Evolutionary conservation across 441 rosid genomes (phyloP).

Genomic region (Geranium incanum): DNA sequence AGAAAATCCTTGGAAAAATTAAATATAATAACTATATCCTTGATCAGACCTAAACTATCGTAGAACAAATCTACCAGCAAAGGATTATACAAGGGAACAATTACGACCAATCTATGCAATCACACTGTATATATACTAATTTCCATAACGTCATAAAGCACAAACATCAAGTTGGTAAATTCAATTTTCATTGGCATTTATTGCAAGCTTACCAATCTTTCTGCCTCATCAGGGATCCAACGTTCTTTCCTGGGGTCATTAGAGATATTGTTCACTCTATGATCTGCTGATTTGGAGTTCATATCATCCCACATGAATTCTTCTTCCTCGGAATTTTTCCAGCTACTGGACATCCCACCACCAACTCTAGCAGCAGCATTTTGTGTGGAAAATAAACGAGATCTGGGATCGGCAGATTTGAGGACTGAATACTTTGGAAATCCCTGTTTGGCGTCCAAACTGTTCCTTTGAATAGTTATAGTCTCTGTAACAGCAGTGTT

Average conservation of each 20-base stretch:
- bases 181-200: conserved; percentile 8
- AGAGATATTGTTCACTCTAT: conserved; percentile 39
- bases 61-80: not conserved
- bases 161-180: conserved; percentile 1
- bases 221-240: conserved; percentile 50
- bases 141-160: not conserved
- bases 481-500: conserved; percentile 44
- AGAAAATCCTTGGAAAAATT: not conserved
- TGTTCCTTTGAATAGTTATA: conserved; percentile 55
- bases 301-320: conserved; percentile 85
- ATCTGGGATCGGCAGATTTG: conserved; percentile 40
- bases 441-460: conserved; percentile 47
- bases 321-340: conserved; percentile 95
- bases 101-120: not conserved
- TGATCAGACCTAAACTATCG: not conserved
- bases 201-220: conserved; percentile 56
- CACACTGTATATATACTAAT: not conserved
- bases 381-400: conserved; percentile 30
- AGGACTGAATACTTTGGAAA: conserved; percentile 34
- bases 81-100: not conserved
- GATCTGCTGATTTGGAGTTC: conserved; percentile 64
- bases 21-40: not conserved
- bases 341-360: conserved; percentile 50
- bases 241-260: conserved; percentile 43
- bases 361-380: conserved; percentile 37